Evolutionary conservation across 176 grass and related monocot species (phyloP).

Genomic region (Chrysopogon serrulatus): DNA sequence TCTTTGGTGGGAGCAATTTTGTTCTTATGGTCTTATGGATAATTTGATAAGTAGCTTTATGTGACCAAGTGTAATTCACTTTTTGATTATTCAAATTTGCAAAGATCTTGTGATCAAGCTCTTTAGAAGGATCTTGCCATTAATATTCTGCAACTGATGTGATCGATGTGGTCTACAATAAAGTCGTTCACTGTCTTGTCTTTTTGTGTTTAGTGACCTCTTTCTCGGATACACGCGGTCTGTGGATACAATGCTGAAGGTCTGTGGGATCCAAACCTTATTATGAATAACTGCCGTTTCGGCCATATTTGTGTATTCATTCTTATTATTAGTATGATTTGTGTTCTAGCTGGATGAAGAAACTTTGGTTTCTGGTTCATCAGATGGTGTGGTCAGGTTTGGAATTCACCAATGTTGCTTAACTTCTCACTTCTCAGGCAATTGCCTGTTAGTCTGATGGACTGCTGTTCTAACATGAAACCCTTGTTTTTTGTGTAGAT

Average conservation of each 20-base stretch:
- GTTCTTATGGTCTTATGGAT: background rate
- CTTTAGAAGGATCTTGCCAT: background rate
- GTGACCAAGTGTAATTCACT: background rate
- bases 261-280: slow-evolving; percentile 14
- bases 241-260: slow-evolving; percentile 92
- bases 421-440: background rate
- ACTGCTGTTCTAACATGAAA: background rate
- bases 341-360: slow-evolving; percentile 86
- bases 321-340: background rate
- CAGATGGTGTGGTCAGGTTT: slow-evolving; percentile 91
- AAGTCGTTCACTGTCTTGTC: slow-evolving; percentile 3
- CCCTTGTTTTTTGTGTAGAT: slow-evolving; percentile 37
- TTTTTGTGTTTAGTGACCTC: slow-evolving; percentile 62
- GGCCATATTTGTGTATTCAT: background rate
- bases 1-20: background rate
- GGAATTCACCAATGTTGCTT: slow-evolving; percentile 4
- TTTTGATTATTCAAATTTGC: background rate
- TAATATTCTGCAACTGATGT: too few species aligned
- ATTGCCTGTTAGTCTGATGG: background rate
- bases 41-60: background rate
- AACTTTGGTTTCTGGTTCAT: slow-evolving; percentile 79
- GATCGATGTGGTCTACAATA: background rate
- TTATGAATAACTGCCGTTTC: background rate
- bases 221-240: slow-evolving; percentile 87
- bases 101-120: too few species aligned